Conservation (phyloP, 768 basidiomycete genomes). For the Leccinum incarnatum region DNA sequence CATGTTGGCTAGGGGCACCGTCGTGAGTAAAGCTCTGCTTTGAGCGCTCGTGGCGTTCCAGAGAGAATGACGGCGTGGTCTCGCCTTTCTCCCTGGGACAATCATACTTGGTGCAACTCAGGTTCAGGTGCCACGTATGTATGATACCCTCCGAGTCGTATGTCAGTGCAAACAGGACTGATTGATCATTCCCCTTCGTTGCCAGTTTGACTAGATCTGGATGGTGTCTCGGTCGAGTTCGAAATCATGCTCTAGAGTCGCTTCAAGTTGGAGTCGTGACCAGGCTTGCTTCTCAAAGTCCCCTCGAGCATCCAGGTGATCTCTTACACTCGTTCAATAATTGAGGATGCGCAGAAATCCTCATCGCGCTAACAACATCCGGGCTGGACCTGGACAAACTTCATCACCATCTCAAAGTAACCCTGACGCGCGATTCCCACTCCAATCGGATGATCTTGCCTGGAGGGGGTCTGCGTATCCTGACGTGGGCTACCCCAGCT, state of each 20-base stretch:
- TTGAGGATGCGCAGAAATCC: slow-evolving; percentile 20
- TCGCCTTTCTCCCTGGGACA: slow-evolving; percentile 5
- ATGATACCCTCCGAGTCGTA: no score
- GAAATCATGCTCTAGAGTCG: slow-evolving; percentile 10
- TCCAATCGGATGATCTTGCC: not conserved
- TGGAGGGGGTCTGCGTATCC: slow-evolving; percentile 1
- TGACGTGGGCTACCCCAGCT: slow-evolving; percentile 5
- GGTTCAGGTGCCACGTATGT: not conserved
- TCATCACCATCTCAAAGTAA: not conserved
- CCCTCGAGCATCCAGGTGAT: slow-evolving; percentile 18
- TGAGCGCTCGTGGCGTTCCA: not conserved
- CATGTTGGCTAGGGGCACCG: not conserved
- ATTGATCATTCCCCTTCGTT: not conserved
- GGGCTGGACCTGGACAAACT: slow-evolving; percentile 23
- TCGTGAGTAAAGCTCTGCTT: not conserved
- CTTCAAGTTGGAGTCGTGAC: not conserved
- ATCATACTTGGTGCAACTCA: not conserved
- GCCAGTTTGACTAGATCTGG: not conserved
- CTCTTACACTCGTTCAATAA: slow-evolving; percentile 10
- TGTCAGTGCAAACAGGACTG: no score
- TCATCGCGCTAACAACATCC: slow-evolving; percentile 4
- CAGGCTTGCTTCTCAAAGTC: not conserved
- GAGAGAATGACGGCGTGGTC: slow-evolving; percentile 1
- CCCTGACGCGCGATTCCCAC: not conserved
- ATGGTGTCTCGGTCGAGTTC: slow-evolving; percentile 17